A percentile compares a stretch with the other conserved stretches of the same genome.
Conservation (phyloP, 768 basidiomycete genomes). For the Cantharellus cinnabarinus region DNA sequence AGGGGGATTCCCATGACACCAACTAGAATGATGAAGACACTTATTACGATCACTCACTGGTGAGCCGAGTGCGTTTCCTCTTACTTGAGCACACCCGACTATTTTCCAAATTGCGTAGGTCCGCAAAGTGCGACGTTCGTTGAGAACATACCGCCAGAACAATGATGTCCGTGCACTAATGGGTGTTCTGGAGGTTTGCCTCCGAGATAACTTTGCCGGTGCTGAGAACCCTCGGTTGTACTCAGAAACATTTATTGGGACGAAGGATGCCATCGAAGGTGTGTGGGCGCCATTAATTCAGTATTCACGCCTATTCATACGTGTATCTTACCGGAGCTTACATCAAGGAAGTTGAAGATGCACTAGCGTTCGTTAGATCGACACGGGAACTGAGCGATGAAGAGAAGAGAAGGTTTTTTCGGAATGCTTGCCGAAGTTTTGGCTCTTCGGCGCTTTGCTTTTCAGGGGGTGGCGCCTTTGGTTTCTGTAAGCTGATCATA, state of each 20-base stretch:
- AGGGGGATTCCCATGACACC: background rate
- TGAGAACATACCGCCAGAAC: slow-evolving; percentile 46
- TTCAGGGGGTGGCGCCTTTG: slow-evolving; percentile 89
- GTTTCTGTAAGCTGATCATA: slow-evolving; percentile 44
- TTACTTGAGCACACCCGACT: background rate
- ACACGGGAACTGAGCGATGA: slow-evolving; percentile 54
- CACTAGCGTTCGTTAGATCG: slow-evolving; percentile 56
- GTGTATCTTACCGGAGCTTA: slow-evolving; percentile 36
- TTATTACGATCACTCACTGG: slow-evolving; percentile 81
- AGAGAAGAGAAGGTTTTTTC: slow-evolving; percentile 86
- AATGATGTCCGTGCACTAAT: slow-evolving; percentile 72
- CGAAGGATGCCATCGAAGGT: slow-evolving; percentile 81
- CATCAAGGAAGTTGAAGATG: slow-evolving; percentile 53
- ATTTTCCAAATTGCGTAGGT: slow-evolving; percentile 26
- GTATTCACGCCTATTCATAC: background rate
- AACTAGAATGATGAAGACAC: slow-evolving; percentile 47
- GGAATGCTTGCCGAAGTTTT: slow-evolving; percentile 69
- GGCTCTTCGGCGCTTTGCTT: slow-evolving; percentile 85
- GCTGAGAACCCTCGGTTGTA: slow-evolving; percentile 77
- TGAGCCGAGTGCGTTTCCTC: slow-evolving; percentile 23
- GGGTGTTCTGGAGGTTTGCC: slow-evolving; percentile 78
- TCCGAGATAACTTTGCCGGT: slow-evolving; percentile 83
- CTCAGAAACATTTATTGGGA: slow-evolving; percentile 87
- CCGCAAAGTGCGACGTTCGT: slow-evolving; percentile 28
- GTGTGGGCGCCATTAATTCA: background rate